Percentiles rank a stretch among this genome's conserved stretches.
These are phyloP conservation scores for Synura sp. DNA, from an alignment of 352 stramenopile genomes.

Conservation along the genomic window DNA sequence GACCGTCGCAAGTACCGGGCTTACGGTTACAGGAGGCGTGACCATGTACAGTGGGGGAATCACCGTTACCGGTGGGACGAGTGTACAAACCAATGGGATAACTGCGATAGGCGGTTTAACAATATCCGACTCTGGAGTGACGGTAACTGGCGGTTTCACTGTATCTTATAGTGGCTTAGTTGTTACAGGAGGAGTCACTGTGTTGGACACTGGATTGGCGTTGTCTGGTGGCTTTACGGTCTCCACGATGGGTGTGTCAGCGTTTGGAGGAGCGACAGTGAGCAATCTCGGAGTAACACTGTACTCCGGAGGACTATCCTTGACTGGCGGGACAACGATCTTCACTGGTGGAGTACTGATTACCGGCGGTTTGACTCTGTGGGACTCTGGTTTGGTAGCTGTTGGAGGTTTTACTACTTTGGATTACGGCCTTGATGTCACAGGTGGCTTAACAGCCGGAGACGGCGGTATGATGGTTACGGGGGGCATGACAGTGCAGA, in stretches of 20 bases:
- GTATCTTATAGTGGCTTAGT: not conserved
- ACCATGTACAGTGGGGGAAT: not conserved
- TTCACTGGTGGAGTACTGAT: not conserved
- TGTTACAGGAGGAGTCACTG: not conserved
- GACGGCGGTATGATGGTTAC: not conserved
- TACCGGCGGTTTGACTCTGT: not conserved
- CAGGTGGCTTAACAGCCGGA: not conserved
- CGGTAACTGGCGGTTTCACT: not conserved
- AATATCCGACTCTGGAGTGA: not conserved
- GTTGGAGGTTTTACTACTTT: not conserved
- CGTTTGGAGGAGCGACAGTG: not conserved
- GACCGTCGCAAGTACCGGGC: not conserved
- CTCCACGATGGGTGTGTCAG: too few relatives aligned
- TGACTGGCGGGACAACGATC: slow-evolving; percentile 5
- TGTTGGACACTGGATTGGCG: not conserved
- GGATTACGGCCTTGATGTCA: not conserved
- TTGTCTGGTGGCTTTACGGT: not conserved
- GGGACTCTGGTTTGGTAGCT: not conserved
- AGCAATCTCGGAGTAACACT: not conserved
- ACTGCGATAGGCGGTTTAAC: not conserved
- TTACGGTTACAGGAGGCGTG: not conserved
- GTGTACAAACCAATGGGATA: not conserved
- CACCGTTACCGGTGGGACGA: not conserved
- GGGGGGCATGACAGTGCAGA: not conserved
- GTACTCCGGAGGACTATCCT: not conserved